These are phyloP conservation scores for Nakaseomyces nivariensis DNA, from an alignment of 1,139 yeast genomes.

Conservation along the genomic window DNA sequence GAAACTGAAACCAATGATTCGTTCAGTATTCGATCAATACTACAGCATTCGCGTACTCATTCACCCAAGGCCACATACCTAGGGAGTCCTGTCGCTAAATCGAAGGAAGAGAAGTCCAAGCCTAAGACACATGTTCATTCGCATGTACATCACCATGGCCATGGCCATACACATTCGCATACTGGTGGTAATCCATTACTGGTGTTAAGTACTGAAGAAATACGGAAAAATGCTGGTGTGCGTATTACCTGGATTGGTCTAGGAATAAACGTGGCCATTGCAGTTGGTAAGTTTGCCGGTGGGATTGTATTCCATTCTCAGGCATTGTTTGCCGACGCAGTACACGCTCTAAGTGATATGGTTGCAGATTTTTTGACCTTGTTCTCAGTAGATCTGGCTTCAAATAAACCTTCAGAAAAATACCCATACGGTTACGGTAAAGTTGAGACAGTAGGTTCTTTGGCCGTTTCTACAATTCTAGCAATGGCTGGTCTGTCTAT, in stretches of 20 bases:
- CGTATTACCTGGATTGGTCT: conserved; percentile 90
- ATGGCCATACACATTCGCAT: conserved; percentile 32
- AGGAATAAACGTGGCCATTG: conserved; percentile 80
- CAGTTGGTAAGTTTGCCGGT: conserved; percentile 75
- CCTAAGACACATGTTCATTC: conserved; percentile 1
- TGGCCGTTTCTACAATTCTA: conserved; percentile 74
- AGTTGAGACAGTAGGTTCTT: conserved; percentile 82
- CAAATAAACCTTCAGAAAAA: conserved; percentile 48
- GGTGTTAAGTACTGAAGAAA: conserved; percentile 32
- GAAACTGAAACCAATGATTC: conserved; percentile 32
- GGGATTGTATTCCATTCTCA: conserved; percentile 91
- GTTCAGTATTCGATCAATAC: conserved; percentile 14
- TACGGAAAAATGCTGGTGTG: conserved; percentile 68
- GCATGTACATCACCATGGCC: conserved; percentile 26
- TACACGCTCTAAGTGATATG: conserved; percentile 87
- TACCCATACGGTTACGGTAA: conserved; percentile 91
- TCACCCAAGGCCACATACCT: conserved; percentile 1
- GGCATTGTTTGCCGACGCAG: conserved; percentile 85
- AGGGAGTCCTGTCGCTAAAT: neutral
- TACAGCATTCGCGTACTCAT: conserved; percentile 4
- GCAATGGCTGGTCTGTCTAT: conserved; percentile 81
- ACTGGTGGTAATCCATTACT: conserved; percentile 26
- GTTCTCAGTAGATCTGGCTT: conserved; percentile 75
- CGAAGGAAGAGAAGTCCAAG: neutral
- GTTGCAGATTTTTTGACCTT: conserved; percentile 82